Percentiles rank a stretch among this genome's conserved stretches.
These are phyloP conservation scores for Eustoma russellianum DNA, from an alignment of 257 asterid genomes.

Conservation along the genomic window DNA sequence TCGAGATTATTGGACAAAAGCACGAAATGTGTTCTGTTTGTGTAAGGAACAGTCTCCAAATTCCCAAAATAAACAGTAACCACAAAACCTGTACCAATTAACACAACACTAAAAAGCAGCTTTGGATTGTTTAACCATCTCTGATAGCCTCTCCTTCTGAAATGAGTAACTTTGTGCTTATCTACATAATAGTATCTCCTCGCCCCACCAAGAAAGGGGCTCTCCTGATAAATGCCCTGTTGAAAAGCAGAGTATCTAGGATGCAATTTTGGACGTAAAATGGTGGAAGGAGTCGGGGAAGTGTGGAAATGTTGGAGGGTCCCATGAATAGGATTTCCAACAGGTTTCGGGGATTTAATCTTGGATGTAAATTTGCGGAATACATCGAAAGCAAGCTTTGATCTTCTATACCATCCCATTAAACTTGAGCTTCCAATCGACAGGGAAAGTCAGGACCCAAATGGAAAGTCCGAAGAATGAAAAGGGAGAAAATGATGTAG, in stretches of 20 bases:
- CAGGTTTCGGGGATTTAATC: conserved; percentile 20
- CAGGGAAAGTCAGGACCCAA: too few species aligned
- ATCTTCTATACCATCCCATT: conserved; percentile 65
- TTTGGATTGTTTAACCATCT: conserved; percentile 65
- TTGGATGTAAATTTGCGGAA: conserved; percentile 31
- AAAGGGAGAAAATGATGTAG: too few species aligned
- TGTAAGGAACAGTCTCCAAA: conserved; percentile 71
- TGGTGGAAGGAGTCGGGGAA: neutral
- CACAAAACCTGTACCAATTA: conserved; percentile 61
- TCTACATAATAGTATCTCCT: conserved; percentile 72
- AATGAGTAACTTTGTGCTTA: conserved; percentile 41
- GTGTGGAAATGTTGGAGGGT: neutral
- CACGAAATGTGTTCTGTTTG: conserved; percentile 82
- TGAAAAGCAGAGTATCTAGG: conserved; percentile 30
- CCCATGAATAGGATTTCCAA: conserved; percentile 2
- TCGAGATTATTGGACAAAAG: conserved; percentile 51
- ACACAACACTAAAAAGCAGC: conserved; percentile 18
- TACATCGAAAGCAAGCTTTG: conserved; percentile 29
- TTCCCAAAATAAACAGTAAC: conserved; percentile 64
- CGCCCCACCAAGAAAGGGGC: conserved; percentile 46
- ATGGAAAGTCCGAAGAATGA: too few species aligned
- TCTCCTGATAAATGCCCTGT: conserved; percentile 19
- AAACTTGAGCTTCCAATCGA: too few species aligned
- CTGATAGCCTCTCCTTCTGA: conserved; percentile 55
- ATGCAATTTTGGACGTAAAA: conserved; percentile 22